Evolutionary conservation across 192 early-diverging fungal species (phyloP), one percentile per base, ranked within the genome.

Genomic region (Rhizophagus prolifer): DNA sequence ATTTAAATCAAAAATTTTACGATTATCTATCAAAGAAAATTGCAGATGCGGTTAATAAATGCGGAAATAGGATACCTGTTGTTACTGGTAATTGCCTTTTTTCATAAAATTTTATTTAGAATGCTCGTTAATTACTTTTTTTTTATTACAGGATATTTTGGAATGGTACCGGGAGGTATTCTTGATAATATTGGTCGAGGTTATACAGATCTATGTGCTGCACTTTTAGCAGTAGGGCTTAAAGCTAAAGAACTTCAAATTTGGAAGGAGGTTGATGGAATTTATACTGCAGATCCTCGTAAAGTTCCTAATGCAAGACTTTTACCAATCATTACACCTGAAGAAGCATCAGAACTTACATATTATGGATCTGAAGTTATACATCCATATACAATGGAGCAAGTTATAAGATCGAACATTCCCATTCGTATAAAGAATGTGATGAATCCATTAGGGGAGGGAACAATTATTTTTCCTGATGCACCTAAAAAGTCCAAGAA

Each of bases 401-500:
- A 99, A 79, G 95, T 97, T 47, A 99, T 99, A 79, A 92, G 96
- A 47, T 94, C 95, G 21, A 85, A 89, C 58, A 98, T 99, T 79
- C 97, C 97, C 7, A 98, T 99, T 82, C 94, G 97, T 79, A 99
- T 99, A 84, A 99, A 98, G 79, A 99, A 99, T 80, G 95, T 97
- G 26, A 95, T 96, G 81, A 96, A 96, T 66, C 96, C 97, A 9
- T 85, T 80, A n/a, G 95, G 95, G 36, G 83, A 86, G 13, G 97
- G 97, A 44, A 99, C 97, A 58, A 88, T 98, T 68, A 96, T 99
- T 79, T 90, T 95, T 75, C 96, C 97, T 19, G 94, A 96, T 44
- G 41, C 41, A 44, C 41, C 41, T 44, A 44, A 44, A 44, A 44
- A 44, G 2, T 86, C 83, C 31, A 84, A 84, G 47, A 84, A 85